phyloP scores from a whole-genome alignment of 176 grass and related monocot species.

The Luzula sylvatica region DNA sequence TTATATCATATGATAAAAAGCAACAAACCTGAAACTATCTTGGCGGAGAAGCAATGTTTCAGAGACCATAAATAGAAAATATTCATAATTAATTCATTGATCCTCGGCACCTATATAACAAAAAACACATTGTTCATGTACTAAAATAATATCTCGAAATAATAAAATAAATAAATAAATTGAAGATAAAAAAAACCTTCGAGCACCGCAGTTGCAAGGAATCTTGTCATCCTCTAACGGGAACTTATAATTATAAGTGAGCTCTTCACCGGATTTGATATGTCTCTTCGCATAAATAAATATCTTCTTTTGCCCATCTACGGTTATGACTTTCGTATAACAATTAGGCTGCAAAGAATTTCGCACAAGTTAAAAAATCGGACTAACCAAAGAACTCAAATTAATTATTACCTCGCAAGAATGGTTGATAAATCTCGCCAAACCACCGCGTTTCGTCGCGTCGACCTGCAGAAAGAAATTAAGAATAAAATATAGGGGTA shows the following conservation, averaged over 20 bases:
- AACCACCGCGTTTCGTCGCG: slow-evolving; percentile 87
- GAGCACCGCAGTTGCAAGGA: slow-evolving; percentile 86
- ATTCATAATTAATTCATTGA: slow-evolving; percentile 95
- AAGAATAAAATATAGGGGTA: neutral
- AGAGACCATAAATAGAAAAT: neutral
- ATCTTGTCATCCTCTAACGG: slow-evolving; percentile 94
- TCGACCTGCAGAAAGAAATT: slow-evolving; percentile 58
- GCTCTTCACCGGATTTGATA: slow-evolving; percentile 83
- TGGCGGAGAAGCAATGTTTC: neutral
- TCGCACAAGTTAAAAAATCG: slow-evolving; percentile 4
- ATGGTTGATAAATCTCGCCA: slow-evolving; percentile 99
- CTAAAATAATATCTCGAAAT: neutral
- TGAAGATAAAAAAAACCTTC: slow-evolving; percentile 41
- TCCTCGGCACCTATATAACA: slow-evolving; percentile 66
- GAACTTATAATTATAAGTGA: slow-evolving; percentile 99
- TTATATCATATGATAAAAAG: neutral
- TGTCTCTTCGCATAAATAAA: slow-evolving; percentile 92
- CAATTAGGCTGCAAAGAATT: slow-evolving; percentile 77
- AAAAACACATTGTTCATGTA: slow-evolving; percentile 27
- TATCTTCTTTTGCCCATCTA: slow-evolving; percentile 98
- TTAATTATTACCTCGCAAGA: slow-evolving; percentile 68
- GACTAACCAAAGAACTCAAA: neutral
- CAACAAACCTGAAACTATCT: slow-evolving; percentile 2
- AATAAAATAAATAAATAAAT: slow-evolving; percentile 8
- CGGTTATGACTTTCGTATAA: slow-evolving; percentile 91